Base-by-base conservation (phyloP, 2,329 filamentous ascomycete species). In the Dactylellina leptospora region DNA sequence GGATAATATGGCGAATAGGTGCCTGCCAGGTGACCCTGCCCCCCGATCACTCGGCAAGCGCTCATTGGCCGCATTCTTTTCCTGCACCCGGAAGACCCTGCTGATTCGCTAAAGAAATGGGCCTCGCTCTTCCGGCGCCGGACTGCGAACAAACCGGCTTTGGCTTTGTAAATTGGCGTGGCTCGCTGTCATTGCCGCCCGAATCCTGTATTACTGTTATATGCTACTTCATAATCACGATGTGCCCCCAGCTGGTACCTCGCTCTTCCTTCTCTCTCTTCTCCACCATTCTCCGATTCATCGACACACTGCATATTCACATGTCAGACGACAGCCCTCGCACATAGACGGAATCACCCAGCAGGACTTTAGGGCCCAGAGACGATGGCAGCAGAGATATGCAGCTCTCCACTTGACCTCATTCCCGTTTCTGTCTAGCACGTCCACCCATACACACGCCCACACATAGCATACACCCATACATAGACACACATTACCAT, bases 71-170 rank as follows among this genome's bases (percentile, higher is more conserved):
- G n/a, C n/a, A n/a, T n/a, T n/a, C n/a, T n/a, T n/a, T n/a, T n/a
- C n/a, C n/a, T n/a, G n/a, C n/a, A n/a, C n/a, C n/a, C n/a, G n/a
- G n/a, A n/a, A n/a, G n/a, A n/a, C 28, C 25, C 50, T 56, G 20
- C 53, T 68, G 53, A 45, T 62, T 71, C 66, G 66, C 58, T 71
- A 33, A 40, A 4, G 10, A 40, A 16, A 40, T n/a, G n/a, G n/a
- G n/a, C n/a, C n/a, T n/a, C n/a, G n/a, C n/a, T n/a, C n/a, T 63
- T 71, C 66, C 58, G 66, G 66, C 66, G 66, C 66, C 64, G 64
- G 58, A 62, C 53, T 61, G 63, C 63, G 63, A 69, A 25, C 20
- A 23, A 47, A 22, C 5, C n/a, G 18, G 10, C 36, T 11, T 40
- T 20, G 4, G 3, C 40, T 22, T 18, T 22, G n/a, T n/a, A n/a